Conservation (phyloP, 495 filamentous ascomycete genomes). For the Xylaria intraflava region DNA sequence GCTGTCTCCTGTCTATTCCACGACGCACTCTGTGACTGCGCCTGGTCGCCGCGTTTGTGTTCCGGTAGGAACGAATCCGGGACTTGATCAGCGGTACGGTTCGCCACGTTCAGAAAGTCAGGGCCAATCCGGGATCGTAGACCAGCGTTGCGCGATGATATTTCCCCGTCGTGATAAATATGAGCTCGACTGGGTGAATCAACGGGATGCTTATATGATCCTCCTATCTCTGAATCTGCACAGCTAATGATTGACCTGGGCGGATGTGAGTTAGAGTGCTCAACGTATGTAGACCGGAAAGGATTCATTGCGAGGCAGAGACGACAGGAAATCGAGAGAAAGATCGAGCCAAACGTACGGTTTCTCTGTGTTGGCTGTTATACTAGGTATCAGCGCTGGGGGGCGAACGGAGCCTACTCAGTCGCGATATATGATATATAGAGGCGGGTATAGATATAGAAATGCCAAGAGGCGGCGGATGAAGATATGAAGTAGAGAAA, state of each 20-base stretch:
- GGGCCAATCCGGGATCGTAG: slow-evolving; percentile 20
- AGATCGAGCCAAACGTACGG: slow-evolving; percentile 15
- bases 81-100: slow-evolving; percentile 5
- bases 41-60: slow-evolving; percentile 17
- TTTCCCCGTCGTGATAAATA: slow-evolving; percentile 25
- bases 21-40: slow-evolving; percentile 15
- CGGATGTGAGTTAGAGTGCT: slow-evolving; percentile 40
- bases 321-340: slow-evolving; percentile 7
- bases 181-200: slow-evolving; percentile 27
- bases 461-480: neutral
- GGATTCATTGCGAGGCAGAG: slow-evolving; percentile 27
- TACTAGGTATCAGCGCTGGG: neutral
- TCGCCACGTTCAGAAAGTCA: slow-evolving; percentile 17
- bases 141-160: slow-evolving; percentile 19
- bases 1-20: slow-evolving; percentile 16
- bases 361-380: slow-evolving; percentile 4
- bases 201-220: slow-evolving; percentile 26
- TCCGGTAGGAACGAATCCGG: slow-evolving; percentile 19
- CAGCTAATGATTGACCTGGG: slow-evolving; percentile 36
- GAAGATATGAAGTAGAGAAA: slow-evolving; percentile 11
- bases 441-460: slow-evolving; percentile 1
- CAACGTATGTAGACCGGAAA: slow-evolving; percentile 23
- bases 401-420: neutral
- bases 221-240: slow-evolving; percentile 31
- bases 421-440: slow-evolving; percentile 3